Percentiles rank a stretch among this genome's conserved stretches.
Evolutionary conservation across 768 basidiomycete species (phyloP).

Genomic region (Pleurotus salmoneostramineus): DNA sequence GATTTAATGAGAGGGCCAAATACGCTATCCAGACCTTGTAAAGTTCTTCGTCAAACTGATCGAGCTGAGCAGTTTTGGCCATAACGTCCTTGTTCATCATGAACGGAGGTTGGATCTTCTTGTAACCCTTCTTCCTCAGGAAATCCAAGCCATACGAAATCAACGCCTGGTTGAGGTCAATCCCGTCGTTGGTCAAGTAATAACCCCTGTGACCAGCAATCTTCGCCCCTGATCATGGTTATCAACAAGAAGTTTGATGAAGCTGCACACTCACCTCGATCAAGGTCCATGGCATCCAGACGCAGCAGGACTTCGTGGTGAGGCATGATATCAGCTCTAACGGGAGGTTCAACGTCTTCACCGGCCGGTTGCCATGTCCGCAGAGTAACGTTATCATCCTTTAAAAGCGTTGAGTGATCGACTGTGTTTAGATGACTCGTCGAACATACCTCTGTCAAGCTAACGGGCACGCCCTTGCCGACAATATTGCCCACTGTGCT

Average conservation of each 20-base stretch:
- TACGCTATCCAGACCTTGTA: slow-evolving; percentile 66
- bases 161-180: slow-evolving; percentile 96
- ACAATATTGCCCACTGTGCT: slow-evolving; percentile 90
- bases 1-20: not conserved
- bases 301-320: slow-evolving; percentile 96
- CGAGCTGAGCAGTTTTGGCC: slow-evolving; percentile 96
- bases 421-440: no score
- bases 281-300: slow-evolving; percentile 94
- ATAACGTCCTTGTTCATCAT: slow-evolving; percentile 98
- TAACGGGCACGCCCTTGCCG: slow-evolving; percentile 80
- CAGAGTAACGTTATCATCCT: slow-evolving; percentile 89
- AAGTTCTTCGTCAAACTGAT: slow-evolving; percentile 97
- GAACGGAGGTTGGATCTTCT: slow-evolving; percentile 95
- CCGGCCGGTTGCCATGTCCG: slow-evolving; percentile 86
- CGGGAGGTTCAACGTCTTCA: slow-evolving; percentile 65
- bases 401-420: not conserved
- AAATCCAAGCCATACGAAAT: slow-evolving; percentile 95
- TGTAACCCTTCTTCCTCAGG: slow-evolving; percentile 76
- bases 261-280: slow-evolving; percentile 62
- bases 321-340: slow-evolving; percentile 79
- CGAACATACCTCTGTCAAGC: slow-evolving; percentile 74
- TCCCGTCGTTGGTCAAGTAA: slow-evolving; percentile 92
- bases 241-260: not conserved
- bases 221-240: slow-evolving; percentile 63
- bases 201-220: slow-evolving; percentile 94